A percentile compares a stretch with the other conserved stretches of the same genome.
phyloP scores from a whole-genome alignment of 73 alveolate genomes.

The Paramecium octaurelia region DNA sequence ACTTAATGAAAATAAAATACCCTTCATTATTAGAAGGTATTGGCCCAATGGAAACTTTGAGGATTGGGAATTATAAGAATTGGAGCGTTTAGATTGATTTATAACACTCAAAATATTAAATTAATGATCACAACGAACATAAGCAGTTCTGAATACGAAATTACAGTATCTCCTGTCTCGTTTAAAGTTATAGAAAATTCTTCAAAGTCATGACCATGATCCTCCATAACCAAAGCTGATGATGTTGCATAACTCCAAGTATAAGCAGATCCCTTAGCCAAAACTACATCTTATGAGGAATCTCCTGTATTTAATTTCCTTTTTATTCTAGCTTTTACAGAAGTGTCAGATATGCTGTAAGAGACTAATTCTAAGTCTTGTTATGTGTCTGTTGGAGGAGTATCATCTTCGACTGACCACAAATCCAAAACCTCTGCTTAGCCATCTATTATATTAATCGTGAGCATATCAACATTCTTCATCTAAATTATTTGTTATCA shows the following conservation, averaged over 20 bases:
- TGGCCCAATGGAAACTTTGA: conserved; percentile 96
- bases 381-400: neutral
- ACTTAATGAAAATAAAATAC: conserved; percentile 87
- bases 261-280: neutral
- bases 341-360: neutral
- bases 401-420: neutral
- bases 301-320: conserved; percentile 40
- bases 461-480: neutral
- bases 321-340: neutral
- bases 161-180: neutral
- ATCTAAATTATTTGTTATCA: neutral
- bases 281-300: neutral
- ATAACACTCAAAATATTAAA: neutral
- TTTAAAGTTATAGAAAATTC: neutral
- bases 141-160: neutral
- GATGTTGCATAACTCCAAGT: conserved; percentile 24
- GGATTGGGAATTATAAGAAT: conserved; percentile 84
- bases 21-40: conserved; percentile 94
- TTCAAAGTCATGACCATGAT: neutral
- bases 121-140: neutral
- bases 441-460: neutral
- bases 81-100: conserved; percentile 56
- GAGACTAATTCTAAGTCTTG: neutral
- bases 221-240: neutral
- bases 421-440: neutral